Conservation (phyloP, 2,329 filamentous ascomycete species). For the Neoascochyta sp. region DNA sequence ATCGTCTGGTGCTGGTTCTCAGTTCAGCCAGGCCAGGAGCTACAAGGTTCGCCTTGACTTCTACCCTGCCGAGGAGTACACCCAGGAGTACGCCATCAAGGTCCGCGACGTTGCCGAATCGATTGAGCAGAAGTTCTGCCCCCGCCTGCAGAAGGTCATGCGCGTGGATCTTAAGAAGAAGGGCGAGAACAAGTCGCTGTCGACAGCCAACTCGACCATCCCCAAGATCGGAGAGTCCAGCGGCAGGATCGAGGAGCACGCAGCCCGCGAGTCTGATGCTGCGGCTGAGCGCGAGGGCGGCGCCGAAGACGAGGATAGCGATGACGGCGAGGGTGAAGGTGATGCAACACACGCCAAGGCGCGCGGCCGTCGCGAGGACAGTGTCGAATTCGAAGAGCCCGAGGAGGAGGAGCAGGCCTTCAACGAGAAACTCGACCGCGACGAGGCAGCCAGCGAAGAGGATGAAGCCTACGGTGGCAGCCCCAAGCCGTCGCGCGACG, state of each 20-base stretch:
- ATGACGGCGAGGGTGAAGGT: conserved; percentile 54
- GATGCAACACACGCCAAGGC: conserved; percentile 66
- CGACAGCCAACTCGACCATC: conserved; percentile 59
- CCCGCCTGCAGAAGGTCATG: conserved; percentile 65
- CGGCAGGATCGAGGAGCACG: conserved; percentile 53
- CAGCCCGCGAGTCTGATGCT: conserved; percentile 37
- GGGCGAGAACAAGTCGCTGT: conserved; percentile 54
- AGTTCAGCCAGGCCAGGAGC: conserved; percentile 70
- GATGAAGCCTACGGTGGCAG: conserved; percentile 53
- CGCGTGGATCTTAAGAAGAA: conserved; percentile 78
- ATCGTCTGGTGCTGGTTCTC: conserved; percentile 67
- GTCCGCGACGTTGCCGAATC: conserved; percentile 72
- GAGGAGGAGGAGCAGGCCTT: conserved; percentile 86
- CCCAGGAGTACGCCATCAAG: conserved; percentile 76
- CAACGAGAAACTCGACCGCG: conserved; percentile 59
- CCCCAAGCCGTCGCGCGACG: conserved; percentile 37
- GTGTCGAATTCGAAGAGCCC: conserved; percentile 84
- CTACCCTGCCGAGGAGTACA: conserved; percentile 82
- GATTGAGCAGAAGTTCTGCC: conserved; percentile 77
- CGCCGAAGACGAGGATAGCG: conserved; percentile 72
- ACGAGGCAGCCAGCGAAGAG: conserved; percentile 51
- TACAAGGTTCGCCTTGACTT: conserved; percentile 80
- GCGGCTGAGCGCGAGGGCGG: conserved; percentile 45
- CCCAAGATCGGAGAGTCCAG: conserved; percentile 69
- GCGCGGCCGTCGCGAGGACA: conserved; percentile 72